Evolutionary conservation across 139 green algal species (phyloP), one percentile per base, ranked within the genome.

Genomic region (Chlorella sorokiniana): DNA sequence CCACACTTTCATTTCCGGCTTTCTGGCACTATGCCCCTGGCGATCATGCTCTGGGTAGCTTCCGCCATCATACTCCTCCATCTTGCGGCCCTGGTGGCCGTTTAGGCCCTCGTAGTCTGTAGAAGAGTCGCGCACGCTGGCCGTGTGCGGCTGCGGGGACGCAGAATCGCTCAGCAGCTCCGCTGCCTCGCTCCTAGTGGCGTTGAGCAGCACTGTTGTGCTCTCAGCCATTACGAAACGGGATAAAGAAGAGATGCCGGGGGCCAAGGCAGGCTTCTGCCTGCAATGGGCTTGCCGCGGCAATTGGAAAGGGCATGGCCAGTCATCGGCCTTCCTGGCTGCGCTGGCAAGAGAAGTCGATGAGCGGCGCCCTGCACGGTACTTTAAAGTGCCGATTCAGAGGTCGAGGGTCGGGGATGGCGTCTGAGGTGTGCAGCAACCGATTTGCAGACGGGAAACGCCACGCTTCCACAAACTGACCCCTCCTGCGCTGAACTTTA

Each of bases 181-280:
- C 4, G n/a, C 37, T 2, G 73, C 73, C 73, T 79, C 73, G 54
- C 37, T 56, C 7, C 37, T 4, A 1, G 54, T 59, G 27, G 73
- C 73, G 37, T 79, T 79, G 25, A 79, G 27, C 16, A 79, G 52
- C 14, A 79, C 73, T 65, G 18, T 65, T 10, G 16, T 10, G 56
- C 6, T 65, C 18, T 16, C n/a, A 10, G 56, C 16, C 56, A 65
- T 65, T 29, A 56, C 18, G 18, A 65, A 65, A 33, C n/a, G 29
- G 6, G 29, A 65, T 65, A 65, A 16, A 65, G 48, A 11, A 16
- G 14, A 16, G 14, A 59, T 11, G 16, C 48, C 16, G 11, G 48
- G 48, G 11, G 16, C 29, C 56, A 31, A 65, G 56, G 56, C 56
- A n/a, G n/a, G 56, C 18, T n/a, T n/a, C n/a, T n/a, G n/a, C n/a